Evolutionary conservation across 495 filamentous ascomycete species (phyloP), one percentile per base, ranked within the genome.

Genomic region (Saxispiralis lemnorum): DNA sequence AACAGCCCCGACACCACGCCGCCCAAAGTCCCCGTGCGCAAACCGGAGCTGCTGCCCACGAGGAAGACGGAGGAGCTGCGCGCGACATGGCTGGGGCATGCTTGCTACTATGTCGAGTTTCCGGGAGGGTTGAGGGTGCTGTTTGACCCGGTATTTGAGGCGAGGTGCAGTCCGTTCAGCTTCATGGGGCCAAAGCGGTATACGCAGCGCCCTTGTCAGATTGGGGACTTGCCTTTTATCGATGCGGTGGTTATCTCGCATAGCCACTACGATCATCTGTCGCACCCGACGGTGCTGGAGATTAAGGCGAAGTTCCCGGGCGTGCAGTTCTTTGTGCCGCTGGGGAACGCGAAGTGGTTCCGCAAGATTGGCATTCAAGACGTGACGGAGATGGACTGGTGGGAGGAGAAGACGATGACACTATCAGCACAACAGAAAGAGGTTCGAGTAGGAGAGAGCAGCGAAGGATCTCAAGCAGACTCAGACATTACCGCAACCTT

Each of bases 51-150:
- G 57, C 71, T 85, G 18, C 62, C 71, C 1, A 66, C 60, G 32
- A 74, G 75, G 41, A 67, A 50, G 57, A 63, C 76, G 4, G 51
- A 56, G 33, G 66, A 61, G 11, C 73, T 97, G 7, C 78, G 88
- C 15, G 86, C 88, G 32, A 97, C 89, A 28, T 97, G 89, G 89
- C 73, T 97, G 4, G 89, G 89, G 9, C 89, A 97, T 61, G 86
- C 89, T 1, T 94, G 84, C 63, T 94, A 85, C 60, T 83, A 81
- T 56, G 78, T 93, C 41, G 89, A 95, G 57, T 95, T 93, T 53
- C 88, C 89, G 13, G 63, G 69, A 41, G 89, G 89, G 0, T 65
- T 97, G 16, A 76, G 88, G 32, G 85, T 93, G 1, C 71, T 97
- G 10, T 95, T 95, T 58, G 89, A 97, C 58, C 89, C 89, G 1